Conservation (phyloP, 1,139 yeast species). For the Lodderomyces metapsilosis region DNA sequence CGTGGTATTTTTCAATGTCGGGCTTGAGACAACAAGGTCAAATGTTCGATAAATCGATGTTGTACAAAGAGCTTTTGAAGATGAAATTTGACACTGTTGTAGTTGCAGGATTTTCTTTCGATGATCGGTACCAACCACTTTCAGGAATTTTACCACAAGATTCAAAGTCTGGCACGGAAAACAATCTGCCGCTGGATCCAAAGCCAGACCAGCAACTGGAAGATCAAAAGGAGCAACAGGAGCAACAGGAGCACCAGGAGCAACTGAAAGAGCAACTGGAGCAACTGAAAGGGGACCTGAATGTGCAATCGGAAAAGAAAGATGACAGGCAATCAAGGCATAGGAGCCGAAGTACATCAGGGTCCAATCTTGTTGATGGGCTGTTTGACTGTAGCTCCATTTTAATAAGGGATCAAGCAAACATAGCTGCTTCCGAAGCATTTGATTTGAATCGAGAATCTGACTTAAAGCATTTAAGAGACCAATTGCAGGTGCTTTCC, state of each 20-base stretch:
- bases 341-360: not conserved
- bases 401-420: not conserved
- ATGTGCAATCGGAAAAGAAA: too few relatives aligned
- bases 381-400: not conserved
- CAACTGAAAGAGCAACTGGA: too few relatives aligned
- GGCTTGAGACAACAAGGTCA: not conserved
- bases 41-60: not conserved
- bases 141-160: not conserved
- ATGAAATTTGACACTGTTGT: not conserved
- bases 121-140: not conserved
- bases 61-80: not conserved
- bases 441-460: slow-evolving; percentile 10
- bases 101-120: slow-evolving; percentile 1
- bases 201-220: too few relatives aligned
- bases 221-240: too few relatives aligned
- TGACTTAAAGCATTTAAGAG: slow-evolving; percentile 11
- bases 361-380: not conserved
- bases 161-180: not conserved
- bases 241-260: too few relatives aligned
- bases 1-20: slow-evolving; percentile 3
- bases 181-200: not conserved
- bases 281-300: too few relatives aligned
- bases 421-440: slow-evolving; percentile 7
- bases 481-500: slow-evolving; percentile 9
- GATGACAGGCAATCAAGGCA: not conserved